These are phyloP conservation scores for Tagetes patula DNA, from an alignment of 129 eudicot species.

Conservation along the genomic window DNA sequence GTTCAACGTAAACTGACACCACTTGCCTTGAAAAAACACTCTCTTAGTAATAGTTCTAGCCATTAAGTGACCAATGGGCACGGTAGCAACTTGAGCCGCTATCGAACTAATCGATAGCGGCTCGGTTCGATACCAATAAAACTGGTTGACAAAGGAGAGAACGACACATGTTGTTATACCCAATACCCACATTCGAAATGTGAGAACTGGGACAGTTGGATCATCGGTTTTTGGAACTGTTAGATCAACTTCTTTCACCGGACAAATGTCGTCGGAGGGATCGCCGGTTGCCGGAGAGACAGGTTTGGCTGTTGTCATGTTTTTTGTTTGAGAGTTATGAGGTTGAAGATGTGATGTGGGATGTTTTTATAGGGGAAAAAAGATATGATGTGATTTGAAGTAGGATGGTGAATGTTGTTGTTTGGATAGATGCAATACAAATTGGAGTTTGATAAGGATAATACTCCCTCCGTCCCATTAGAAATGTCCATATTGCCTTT, in stretches of 20 bases:
- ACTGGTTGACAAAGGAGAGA: slow-evolving; percentile 66
- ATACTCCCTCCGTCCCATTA: too few species aligned
- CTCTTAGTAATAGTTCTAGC: slow-evolving; percentile 45
- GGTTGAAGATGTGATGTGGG: neutral
- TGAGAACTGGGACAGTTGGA: slow-evolving; percentile 52
- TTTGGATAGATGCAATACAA: slow-evolving; percentile 14
- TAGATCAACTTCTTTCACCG: slow-evolving; percentile 52
- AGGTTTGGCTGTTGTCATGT: slow-evolving; percentile 17
- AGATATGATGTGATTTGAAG: neutral
- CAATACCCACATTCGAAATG: slow-evolving; percentile 74
- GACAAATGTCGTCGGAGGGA: slow-evolving; percentile 34
- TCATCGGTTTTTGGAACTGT: slow-evolving; percentile 79
- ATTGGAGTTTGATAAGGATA: slow-evolving; percentile 11
- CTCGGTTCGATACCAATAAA: slow-evolving; percentile 63
- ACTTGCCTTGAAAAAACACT: slow-evolving; percentile 40
- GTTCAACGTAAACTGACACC: slow-evolving; percentile 50
- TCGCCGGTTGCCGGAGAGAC: neutral
- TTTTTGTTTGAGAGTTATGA: neutral
- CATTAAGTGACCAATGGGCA: slow-evolving; percentile 74
- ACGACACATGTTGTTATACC: slow-evolving; percentile 51
- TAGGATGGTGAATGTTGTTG: slow-evolving; percentile 7
- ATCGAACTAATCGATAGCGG: slow-evolving; percentile 44
- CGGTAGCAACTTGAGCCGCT: slow-evolving; percentile 55
- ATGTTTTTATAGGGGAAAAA: neutral
- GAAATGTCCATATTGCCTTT: too few species aligned